Evolutionary conservation across 2,329 filamentous ascomycete genomes (phyloP).

Genomic region (Cladophialophora carrionii): DNA sequence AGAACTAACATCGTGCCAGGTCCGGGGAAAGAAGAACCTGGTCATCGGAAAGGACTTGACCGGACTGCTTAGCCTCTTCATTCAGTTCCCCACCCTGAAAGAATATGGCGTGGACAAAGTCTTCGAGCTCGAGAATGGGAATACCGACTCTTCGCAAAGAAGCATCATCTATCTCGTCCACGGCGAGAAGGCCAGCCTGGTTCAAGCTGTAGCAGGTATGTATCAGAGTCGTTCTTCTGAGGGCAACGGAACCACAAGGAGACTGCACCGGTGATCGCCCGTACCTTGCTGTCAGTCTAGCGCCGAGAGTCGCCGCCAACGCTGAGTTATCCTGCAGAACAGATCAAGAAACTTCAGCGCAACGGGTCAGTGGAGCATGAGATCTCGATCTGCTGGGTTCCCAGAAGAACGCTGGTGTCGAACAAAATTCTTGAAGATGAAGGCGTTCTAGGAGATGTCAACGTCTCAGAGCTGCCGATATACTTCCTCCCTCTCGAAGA

Average conservation of each 20-base stretch:
- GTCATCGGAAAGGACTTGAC: slow-evolving; percentile 90
- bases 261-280: slow-evolving; percentile 30
- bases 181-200: slow-evolving; percentile 83
- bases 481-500: slow-evolving; percentile 90
- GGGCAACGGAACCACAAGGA: slow-evolving; percentile 29
- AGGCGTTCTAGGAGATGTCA: slow-evolving; percentile 90
- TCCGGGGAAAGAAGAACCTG: slow-evolving; percentile 97
- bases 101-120: slow-evolving; percentile 98
- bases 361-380: slow-evolving; percentile 91
- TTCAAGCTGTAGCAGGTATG: slow-evolving; percentile 86
- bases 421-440: slow-evolving; percentile 91
- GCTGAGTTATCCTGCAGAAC: slow-evolving; percentile 61
- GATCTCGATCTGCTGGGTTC: slow-evolving; percentile 95
- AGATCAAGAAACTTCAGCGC: slow-evolving; percentile 85
- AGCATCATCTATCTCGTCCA: slow-evolving; percentile 93
- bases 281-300: slow-evolving; percentile 34
- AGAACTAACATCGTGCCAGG: slow-evolving; percentile 59
- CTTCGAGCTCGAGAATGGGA: slow-evolving; percentile 94
- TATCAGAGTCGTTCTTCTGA: slow-evolving; percentile 39
- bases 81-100: slow-evolving; percentile 92
- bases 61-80: slow-evolving; percentile 84
- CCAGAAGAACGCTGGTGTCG: slow-evolving; percentile 85
- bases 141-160: slow-evolving; percentile 89
- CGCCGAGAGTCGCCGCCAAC: neutral
- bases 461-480: slow-evolving; percentile 80